Percentiles rank a stretch among this genome's conserved stretches.
phyloP scores from a whole-genome alignment of 305 asterid genomes.

The Fraxinus dipetala region DNA sequence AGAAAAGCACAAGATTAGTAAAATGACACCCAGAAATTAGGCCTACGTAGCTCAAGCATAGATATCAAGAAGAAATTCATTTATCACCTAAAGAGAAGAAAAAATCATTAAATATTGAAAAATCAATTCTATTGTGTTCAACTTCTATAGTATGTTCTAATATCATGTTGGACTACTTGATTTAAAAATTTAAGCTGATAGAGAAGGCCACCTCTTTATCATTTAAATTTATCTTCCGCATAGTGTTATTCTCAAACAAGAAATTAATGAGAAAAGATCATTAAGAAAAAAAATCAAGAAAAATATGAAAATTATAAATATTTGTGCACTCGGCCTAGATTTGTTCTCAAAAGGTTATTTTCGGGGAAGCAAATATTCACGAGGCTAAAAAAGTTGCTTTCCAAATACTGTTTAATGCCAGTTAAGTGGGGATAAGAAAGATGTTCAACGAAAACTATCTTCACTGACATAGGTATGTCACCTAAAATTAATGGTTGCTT shows the following conservation, averaged over 20 bases:
- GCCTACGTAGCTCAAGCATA: neutral
- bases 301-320: neutral
- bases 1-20: neutral
- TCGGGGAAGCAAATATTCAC: neutral
- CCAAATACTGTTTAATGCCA: neutral
- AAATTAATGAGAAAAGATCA: neutral
- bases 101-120: neutral
- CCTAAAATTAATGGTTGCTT: slow-evolving; percentile 5
- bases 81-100: neutral
- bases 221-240: neutral
- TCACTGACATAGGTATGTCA: slow-evolving; percentile 17
- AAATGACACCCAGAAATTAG: neutral
- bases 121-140: neutral
- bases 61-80: neutral
- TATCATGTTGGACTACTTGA: neutral
- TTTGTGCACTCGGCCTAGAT: neutral
- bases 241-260: neutral
- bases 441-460: neutral
- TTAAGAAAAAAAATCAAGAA: neutral
- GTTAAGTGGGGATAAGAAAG: neutral
- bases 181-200: neutral
- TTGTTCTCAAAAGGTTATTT: neutral
- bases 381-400: neutral
- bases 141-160: neutral
- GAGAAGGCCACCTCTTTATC: neutral